Base-by-base conservation (phyloP, 2,329 filamentous ascomycete genomes). In the Myriosclerotinia duriaeana region DNA sequence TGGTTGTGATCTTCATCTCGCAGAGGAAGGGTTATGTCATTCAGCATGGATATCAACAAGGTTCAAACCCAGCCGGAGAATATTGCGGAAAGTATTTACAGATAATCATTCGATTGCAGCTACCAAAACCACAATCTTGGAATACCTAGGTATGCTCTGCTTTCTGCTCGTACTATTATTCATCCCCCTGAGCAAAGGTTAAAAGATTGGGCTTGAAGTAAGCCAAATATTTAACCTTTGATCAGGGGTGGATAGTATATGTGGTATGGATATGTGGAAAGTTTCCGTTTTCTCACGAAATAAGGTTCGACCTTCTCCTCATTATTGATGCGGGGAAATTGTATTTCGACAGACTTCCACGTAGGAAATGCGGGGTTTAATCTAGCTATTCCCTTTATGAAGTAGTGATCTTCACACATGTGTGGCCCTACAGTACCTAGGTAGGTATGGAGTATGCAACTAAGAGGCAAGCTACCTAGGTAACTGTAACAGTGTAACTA, bases 271-370 rank as follows among this genome's bases (percentile, higher is more conserved):
- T 6, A 17, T 15, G 42, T 44, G 14, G 54, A 56, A 44, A 38
- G 38, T 56, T 56, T 56, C 38, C 54, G 38, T 5, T 56, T 38
- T 56, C 38, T 22, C 7, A 42, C n/a, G 5, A 22, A 56, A 26
- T n/a, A 42, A 56, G 36, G 38, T 42, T 56, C 17, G 22, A 12
- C 4, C 14, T 40, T 58, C 54, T 26, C 38, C 22, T 14, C 38
- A 44, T 58, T 38, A 44, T 58, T 38, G 30, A 58, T 58, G 55
- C 55, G 55, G 55, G 55, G 55, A 58, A 58, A 58, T 15, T 15
- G 15, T 44, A 38, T 42, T 30, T 20, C 11, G 54, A 58, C 11
- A 44, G 9, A 22, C 38, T 14, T 14, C 22, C 15, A 30, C 22
- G 26, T 5, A 12, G 22, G 22, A 30, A 44, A 44, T 58, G 55